Conservation (phyloP, 129 eudicot genomes). For the Escallonia herrerae region DNA sequence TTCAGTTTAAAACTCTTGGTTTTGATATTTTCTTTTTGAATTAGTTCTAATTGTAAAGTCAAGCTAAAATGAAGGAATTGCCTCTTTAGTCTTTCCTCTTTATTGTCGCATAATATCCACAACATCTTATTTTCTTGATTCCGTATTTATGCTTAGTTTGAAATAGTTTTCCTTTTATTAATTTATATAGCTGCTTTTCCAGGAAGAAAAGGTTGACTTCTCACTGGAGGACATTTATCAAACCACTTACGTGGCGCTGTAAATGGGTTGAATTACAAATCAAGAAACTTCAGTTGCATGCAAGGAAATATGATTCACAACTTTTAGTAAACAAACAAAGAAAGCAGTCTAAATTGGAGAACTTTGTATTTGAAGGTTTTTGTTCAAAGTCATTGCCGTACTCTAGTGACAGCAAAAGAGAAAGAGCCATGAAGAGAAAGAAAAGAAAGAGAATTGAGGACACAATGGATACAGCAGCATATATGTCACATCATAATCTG, state of each 20-base stretch:
- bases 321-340: slow-evolving; percentile 34
- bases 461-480: slow-evolving; percentile 29
- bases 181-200: slow-evolving; percentile 10
- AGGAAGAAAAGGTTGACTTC: slow-evolving; percentile 79
- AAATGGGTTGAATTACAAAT: slow-evolving; percentile 83
- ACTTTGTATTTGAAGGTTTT: slow-evolving; percentile 23
- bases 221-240: slow-evolving; percentile 71
- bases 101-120: neutral
- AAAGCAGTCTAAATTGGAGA: slow-evolving; percentile 29
- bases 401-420: slow-evolving; percentile 24
- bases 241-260: slow-evolving; percentile 80
- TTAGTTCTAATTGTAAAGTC: too few relatives aligned
- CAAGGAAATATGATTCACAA: slow-evolving; percentile 39
- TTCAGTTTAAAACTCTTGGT: too few relatives aligned
- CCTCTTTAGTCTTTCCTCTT: neutral
- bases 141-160: neutral
- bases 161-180: slow-evolving; percentile 2
- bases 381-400: slow-evolving; percentile 48
- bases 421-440: slow-evolving; percentile 50
- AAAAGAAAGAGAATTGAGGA: slow-evolving; percentile 54
- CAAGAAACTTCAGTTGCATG: slow-evolving; percentile 43
- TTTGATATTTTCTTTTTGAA: too few relatives aligned
- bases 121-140: neutral
- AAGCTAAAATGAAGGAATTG: too few relatives aligned
- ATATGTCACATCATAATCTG: slow-evolving; percentile 50